Evolutionary conservation across 805 yeast species (phyloP).

Genomic region (Candida namnaoensis): DNA sequence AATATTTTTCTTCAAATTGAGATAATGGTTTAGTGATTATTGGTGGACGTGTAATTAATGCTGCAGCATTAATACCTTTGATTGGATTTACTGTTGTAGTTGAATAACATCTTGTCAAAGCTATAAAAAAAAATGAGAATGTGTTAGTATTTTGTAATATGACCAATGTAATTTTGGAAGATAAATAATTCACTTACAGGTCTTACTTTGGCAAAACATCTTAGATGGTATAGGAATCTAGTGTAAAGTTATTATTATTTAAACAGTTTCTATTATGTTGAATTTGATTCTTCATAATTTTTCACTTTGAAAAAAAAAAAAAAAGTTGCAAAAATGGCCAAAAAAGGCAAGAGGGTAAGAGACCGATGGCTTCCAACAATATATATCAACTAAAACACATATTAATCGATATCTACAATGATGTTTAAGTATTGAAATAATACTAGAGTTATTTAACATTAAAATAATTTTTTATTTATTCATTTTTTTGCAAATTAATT

Average conservation of each 20-base stretch:
- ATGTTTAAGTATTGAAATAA: too few relatives aligned
- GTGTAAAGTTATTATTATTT: too few relatives aligned
- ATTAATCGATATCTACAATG: too few relatives aligned
- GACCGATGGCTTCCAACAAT: too few relatives aligned
- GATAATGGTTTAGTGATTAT: slow-evolving; percentile 72
- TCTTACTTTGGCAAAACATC: neutral
- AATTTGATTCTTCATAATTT: neutral
- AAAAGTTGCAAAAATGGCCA: neutral
- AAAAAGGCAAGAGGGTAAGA: neutral
- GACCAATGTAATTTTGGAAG: neutral
- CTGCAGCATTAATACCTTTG: slow-evolving; percentile 26
- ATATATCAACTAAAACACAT: too few relatives aligned
- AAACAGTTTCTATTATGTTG: neutral
- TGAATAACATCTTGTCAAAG: slow-evolving; percentile 14
- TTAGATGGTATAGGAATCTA: neutral
- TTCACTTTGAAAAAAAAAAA: neutral
- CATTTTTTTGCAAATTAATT: too few relatives aligned
- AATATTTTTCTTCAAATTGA: slow-evolving; percentile 66
- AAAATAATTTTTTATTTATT: too few relatives aligned
- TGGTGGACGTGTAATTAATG: slow-evolving; percentile 74
- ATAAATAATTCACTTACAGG: neutral
- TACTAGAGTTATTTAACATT: too few relatives aligned
- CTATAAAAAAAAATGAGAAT: slow-evolving; percentile 1
- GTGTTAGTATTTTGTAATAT: neutral
- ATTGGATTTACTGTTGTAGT: slow-evolving; percentile 9